Evolutionary conservation across 495 filamentous ascomycete species (phyloP).

Genomic region (Neurospora pannonica): DNA sequence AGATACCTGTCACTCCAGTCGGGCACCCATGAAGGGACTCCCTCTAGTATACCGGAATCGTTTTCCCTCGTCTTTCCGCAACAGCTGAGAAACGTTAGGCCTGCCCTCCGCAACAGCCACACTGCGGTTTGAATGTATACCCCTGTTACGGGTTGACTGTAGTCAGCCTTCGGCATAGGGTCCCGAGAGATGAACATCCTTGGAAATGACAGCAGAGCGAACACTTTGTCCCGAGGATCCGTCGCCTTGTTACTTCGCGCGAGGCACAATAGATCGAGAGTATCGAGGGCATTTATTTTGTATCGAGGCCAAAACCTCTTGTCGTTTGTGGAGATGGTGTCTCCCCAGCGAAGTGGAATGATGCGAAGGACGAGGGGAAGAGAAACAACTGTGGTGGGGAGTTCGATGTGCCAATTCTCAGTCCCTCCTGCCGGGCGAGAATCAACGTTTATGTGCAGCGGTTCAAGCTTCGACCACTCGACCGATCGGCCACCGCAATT

Average conservation of each 20-base stretch:
- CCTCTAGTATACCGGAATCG: neutral
- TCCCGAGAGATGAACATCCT: too few species aligned
- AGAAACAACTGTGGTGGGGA: neutral
- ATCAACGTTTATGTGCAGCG: neutral
- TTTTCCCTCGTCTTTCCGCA: neutral
- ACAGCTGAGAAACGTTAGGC: neutral
- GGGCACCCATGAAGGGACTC: neutral
- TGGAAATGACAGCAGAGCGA: neutral
- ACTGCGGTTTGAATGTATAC: neutral
- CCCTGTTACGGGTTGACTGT: neutral
- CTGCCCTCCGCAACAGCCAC: neutral
- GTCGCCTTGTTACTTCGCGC: neutral
- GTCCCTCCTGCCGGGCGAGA: neutral
- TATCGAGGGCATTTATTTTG: fast-evolving
- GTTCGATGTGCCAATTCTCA: neutral
- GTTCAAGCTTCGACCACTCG: neutral
- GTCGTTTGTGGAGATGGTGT: neutral
- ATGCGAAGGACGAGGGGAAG: neutral
- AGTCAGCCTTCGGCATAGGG: neutral
- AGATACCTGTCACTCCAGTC: neutral
- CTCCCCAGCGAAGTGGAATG: neutral
- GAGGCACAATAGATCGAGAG: neutral
- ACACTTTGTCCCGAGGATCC: neutral
- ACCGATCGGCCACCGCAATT: neutral
- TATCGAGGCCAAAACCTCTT: neutral